Evolutionary conservation across 2,329 filamentous ascomycete genomes (phyloP), one percentile per base, ranked within the genome.

Genomic region (Monosporascus cannonballus): DNA sequence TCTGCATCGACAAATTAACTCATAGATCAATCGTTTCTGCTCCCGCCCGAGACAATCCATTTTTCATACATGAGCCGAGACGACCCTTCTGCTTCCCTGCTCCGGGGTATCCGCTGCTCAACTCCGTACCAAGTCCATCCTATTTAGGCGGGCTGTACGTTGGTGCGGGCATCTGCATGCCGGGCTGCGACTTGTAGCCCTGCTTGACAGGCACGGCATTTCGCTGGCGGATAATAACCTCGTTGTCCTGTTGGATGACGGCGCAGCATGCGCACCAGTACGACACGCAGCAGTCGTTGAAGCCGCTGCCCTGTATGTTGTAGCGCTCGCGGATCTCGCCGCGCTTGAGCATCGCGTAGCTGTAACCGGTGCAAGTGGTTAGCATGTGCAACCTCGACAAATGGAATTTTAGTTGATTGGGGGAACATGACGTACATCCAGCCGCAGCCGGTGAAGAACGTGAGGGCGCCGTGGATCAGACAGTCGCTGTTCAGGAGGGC

Each of bases 251-350:
- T 62, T 78, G 76, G 50, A 76, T 67, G 36, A 76, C 61, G 3
- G 65, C 62, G 60, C 75, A 78, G 68, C 75, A 77, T 22, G 72
- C 60, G 57, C 75, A 77, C 64, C 73, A 77, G 60, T 61, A 73
- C 9, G 71, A 64, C 6, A 64, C 61, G 51, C 70, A 70, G 62
- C 71, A 76, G 57, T 78, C 76, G 34, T 61, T 62, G 53, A 62
- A 69, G 15, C 66, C 65, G 48, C 68, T 69, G 6, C 75, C 75
- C 22, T 74, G 62, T 54, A 78, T 75, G 47, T 70, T 67, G 63
- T 75, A 73, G 45, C 66, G 68, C 38, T 74, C 64, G 11, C 75
- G 70, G 50, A 76, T 72, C 54, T 73, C 68, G 18, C 59, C 59
- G 46, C 76, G 72, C 59, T 76, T 75, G 49, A 74, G 56, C 65